Percentiles rank a stretch among this genome's conserved stretches.
Conservation (phyloP, 257 asterid genomes). For the Solanum pennellii region DNA sequence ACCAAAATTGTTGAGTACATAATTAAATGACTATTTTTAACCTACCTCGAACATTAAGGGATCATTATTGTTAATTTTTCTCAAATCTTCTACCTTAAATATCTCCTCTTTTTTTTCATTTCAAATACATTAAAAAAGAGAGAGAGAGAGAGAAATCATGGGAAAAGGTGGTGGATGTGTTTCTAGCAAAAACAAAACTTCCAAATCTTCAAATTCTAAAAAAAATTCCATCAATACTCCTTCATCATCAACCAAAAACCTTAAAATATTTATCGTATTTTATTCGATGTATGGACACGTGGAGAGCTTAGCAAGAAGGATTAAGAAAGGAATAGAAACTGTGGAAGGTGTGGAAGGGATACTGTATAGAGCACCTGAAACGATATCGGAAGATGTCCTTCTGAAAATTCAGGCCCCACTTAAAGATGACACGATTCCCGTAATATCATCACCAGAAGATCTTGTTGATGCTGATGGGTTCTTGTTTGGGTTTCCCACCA, state of each 20-base stretch:
- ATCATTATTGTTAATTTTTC: not conserved
- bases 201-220: conserved; percentile 14
- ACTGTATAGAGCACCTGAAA: conserved; percentile 75
- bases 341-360: conserved; percentile 61
- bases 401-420: conserved; percentile 63
- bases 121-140: too few relatives aligned
- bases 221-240: not conserved
- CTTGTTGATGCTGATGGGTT: conserved; percentile 67
- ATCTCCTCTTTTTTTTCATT: not conserved
- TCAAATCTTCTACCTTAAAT: not conserved
- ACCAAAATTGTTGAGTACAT: not conserved
- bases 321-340: conserved; percentile 65
- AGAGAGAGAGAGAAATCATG: conserved; percentile 15
- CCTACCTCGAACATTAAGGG: not conserved
- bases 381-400: conserved; percentile 49
- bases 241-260: not conserved
- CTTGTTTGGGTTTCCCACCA: conserved; percentile 83
- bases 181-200: conserved; percentile 58
- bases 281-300: conserved; percentile 98
- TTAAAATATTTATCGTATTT: conserved; percentile 55
- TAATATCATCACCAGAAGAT: conserved; percentile 44
- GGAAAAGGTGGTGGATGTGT: conserved; percentile 97
- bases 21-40: not conserved
- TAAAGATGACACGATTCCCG: conserved; percentile 60
- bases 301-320: conserved; percentile 67